Evolutionary conservation across 257 asterid species (phyloP).

Genomic region (Plantago ovata): DNA sequence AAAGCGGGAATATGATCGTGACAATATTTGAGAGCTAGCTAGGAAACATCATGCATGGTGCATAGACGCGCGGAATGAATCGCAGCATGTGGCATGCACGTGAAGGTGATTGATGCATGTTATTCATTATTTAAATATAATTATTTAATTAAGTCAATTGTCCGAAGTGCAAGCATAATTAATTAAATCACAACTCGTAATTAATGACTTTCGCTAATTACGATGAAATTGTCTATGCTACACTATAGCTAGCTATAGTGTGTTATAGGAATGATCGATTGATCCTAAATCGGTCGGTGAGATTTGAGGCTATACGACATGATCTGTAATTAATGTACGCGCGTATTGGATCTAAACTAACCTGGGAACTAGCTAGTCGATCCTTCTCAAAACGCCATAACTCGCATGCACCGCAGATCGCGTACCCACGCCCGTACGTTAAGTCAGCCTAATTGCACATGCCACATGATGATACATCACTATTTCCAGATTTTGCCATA

Average conservation of each 20-base stretch:
- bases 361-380: not conserved
- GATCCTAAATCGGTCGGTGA: too few species aligned
- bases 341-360: not conserved
- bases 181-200: not conserved
- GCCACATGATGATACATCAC: too few species aligned
- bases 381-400: too few species aligned
- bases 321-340: too few species aligned
- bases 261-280: too few species aligned
- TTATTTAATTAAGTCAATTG: not conserved
- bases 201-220: not conserved
- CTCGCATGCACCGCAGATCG: not conserved
- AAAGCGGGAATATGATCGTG: too few species aligned
- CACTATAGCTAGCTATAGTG: not conserved
- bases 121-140: too few species aligned
- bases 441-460: slow-evolving; percentile 10
- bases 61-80: not conserved
- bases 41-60: not conserved
- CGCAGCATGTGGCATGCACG: slow-evolving; percentile 6
- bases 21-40: too few species aligned
- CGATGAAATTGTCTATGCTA: not conserved
- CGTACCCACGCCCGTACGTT: too few species aligned
- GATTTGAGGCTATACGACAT: too few species aligned
- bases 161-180: not conserved
- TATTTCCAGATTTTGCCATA: too few species aligned
- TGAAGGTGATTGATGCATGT: too few species aligned